Evolutionary conservation across 2,329 filamentous ascomycete genomes (phyloP).

Genomic region (Phaeoacremonium minimum): DNA sequence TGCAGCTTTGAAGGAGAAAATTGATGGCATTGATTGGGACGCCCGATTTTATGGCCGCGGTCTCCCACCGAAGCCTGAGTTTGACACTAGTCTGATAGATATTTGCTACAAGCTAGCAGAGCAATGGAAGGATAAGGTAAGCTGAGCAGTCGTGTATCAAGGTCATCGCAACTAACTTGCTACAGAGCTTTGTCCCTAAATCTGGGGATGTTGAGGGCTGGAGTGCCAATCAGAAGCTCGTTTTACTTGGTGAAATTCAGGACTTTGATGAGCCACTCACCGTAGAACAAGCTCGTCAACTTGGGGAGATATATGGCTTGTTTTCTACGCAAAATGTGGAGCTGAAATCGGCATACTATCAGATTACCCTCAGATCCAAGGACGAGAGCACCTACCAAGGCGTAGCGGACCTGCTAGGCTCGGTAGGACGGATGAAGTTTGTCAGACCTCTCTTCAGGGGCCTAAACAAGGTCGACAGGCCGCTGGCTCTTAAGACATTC

Average conservation of each 20-base stretch:
- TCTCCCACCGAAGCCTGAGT: slow-evolving; percentile 82
- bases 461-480: slow-evolving; percentile 68
- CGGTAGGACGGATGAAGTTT: slow-evolving; percentile 95
- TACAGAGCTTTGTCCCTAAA: slow-evolving; percentile 60
- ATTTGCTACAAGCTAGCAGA: slow-evolving; percentile 77
- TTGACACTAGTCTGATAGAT: slow-evolving; percentile 84
- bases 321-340: slow-evolving; percentile 79
- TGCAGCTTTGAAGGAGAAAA: slow-evolving; percentile 55
- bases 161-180: slow-evolving; percentile 11
- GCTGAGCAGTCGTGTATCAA: slow-evolving; percentile 9
- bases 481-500: slow-evolving; percentile 77
- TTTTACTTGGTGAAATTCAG: slow-evolving; percentile 81
- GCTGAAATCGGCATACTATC: slow-evolving; percentile 74
- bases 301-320: slow-evolving; percentile 74
- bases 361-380: slow-evolving; percentile 71
- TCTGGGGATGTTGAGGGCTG: slow-evolving; percentile 67
- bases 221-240: slow-evolving; percentile 83
- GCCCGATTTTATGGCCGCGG: slow-evolving; percentile 85
- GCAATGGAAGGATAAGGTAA: slow-evolving; percentile 68
- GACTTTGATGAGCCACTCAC: slow-evolving; percentile 61
- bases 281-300: slow-evolving; percentile 59
- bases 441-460: slow-evolving; percentile 79
- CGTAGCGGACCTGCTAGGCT: slow-evolving; percentile 70
- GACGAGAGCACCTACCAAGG: slow-evolving; percentile 66
- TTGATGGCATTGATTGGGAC: slow-evolving; percentile 82